These are phyloP conservation scores for Prunus fruticosa DNA, from an alignment of 306 rosid genomes.

Conservation along the genomic window DNA sequence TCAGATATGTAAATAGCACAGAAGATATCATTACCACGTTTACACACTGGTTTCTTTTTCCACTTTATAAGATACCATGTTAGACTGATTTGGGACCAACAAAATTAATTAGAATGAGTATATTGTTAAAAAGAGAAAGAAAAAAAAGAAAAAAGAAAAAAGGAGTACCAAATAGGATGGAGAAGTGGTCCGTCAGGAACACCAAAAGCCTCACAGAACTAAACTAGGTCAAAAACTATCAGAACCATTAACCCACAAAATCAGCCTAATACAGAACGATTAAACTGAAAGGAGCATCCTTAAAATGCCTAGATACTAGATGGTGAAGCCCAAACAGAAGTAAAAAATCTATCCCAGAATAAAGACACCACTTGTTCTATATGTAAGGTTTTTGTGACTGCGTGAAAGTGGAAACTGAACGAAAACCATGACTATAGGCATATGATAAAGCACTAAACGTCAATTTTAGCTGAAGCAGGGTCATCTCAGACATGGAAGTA, in stretches of 20 bases:
- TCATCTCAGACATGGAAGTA: neutral
- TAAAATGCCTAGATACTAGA: neutral
- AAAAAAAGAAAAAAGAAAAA: neutral
- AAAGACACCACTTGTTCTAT: neutral
- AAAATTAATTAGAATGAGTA: neutral
- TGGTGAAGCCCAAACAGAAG: neutral
- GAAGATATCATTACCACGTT: neutral
- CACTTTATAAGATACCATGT: neutral
- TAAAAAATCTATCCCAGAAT: neutral
- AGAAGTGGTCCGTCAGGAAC: neutral
- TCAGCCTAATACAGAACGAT: neutral
- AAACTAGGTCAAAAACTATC: neutral
- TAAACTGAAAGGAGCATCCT: neutral
- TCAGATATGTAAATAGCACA: neutral
- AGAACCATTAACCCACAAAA: neutral
- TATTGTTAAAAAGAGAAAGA: too few relatives aligned
- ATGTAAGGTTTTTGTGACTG: neutral
- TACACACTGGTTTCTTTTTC: neutral
- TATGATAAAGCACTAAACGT: constrained; percentile 4
- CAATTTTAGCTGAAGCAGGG: neutral
- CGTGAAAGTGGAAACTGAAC: neutral
- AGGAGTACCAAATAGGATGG: neutral
- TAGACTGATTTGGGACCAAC: neutral
- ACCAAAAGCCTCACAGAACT: neutral
- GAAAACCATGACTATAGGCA: neutral